phyloP scores from a whole-genome alignment of 164 flowering plant species.

The Pachysandra terminalis region DNA sequence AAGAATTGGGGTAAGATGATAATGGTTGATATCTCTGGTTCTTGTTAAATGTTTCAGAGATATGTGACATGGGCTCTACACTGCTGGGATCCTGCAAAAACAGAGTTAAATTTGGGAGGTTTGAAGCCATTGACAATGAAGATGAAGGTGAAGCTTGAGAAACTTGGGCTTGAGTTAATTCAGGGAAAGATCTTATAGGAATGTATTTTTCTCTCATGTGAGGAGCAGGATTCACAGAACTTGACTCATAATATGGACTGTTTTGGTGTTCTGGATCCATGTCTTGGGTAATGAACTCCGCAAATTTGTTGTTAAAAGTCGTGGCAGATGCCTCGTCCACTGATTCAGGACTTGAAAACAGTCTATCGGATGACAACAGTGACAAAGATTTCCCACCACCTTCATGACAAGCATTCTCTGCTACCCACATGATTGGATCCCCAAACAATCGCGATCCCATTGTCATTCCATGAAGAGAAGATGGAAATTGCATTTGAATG shows the following conservation, averaged over 20 bases:
- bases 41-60: constrained; percentile 7
- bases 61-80: constrained; percentile 6
- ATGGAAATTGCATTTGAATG: constrained; percentile 24
- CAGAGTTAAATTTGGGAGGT: too few relatives aligned
- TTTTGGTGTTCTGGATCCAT: constrained; percentile 6
- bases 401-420: constrained; percentile 7
- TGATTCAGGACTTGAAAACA: constrained; percentile 27
- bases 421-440: constrained; percentile 21
- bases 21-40: constrained; percentile 5
- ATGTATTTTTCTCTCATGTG: not conserved
- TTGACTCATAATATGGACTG: constrained; percentile 9
- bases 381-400: constrained; percentile 16
- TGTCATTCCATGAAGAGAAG: constrained; percentile 17
- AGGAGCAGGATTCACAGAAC: constrained; percentile 10
- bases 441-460: constrained; percentile 20
- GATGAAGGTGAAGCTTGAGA: constrained; percentile 20
- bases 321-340: constrained; percentile 7
- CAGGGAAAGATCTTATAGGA: constrained; percentile 27
- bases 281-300: constrained; percentile 16
- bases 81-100: constrained; percentile 37
- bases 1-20: too few relatives aligned
- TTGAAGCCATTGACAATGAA: constrained; percentile 13
- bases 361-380: too few relatives aligned
- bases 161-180: constrained; percentile 21
- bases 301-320: constrained; percentile 12